These are phyloP conservation scores for Cercospora canescens DNA, from an alignment of 2,329 filamentous ascomycete genomes.

Conservation along the genomic window DNA sequence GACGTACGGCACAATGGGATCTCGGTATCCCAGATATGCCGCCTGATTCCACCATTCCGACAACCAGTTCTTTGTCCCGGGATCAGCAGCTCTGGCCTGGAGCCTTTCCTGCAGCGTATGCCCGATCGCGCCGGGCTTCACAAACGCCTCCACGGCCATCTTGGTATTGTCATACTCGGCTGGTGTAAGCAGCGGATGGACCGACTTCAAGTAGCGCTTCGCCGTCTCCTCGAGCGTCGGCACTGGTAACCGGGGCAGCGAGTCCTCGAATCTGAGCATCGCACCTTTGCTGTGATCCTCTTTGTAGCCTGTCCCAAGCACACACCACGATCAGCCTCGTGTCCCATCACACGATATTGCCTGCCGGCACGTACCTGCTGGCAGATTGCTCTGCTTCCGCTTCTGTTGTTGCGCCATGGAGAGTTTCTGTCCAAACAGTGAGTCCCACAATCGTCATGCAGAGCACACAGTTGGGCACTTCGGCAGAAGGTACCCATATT, in stretches of 20 bases:
- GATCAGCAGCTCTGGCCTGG: conserved; percentile 73
- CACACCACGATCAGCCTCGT: not conserved
- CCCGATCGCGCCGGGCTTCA: conserved; percentile 82
- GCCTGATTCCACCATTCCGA: conserved; percentile 98
- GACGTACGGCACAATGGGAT: conserved; percentile 95
- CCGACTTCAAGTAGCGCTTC: conserved; percentile 74
- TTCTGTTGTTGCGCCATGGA: conserved; percentile 36
- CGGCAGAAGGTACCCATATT: not conserved
- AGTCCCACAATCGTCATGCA: not conserved
- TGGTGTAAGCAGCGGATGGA: conserved; percentile 71
- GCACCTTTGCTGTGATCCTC: conserved; percentile 77
- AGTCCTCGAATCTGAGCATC: conserved; percentile 84
- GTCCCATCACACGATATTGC: not conserved
- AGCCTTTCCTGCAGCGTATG: conserved; percentile 86
- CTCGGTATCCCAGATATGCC: conserved; percentile 89
- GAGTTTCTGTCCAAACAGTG: conserved; percentile 15
- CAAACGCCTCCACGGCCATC: conserved; percentile 83
- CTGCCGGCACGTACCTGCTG: conserved; percentile 42
- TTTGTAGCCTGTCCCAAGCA: conserved; percentile 64
- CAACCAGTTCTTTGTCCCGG: conserved; percentile 88
- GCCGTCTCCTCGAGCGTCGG: conserved; percentile 81
- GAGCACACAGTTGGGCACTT: not conserved
- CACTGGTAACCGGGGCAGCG: conserved; percentile 76
- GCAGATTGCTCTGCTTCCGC: conserved; percentile 48
- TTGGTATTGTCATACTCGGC: conserved; percentile 71